phyloP scores from a whole-genome alignment of 2,329 filamentous ascomycete genomes.

The Fusarium buharicum region DNA sequence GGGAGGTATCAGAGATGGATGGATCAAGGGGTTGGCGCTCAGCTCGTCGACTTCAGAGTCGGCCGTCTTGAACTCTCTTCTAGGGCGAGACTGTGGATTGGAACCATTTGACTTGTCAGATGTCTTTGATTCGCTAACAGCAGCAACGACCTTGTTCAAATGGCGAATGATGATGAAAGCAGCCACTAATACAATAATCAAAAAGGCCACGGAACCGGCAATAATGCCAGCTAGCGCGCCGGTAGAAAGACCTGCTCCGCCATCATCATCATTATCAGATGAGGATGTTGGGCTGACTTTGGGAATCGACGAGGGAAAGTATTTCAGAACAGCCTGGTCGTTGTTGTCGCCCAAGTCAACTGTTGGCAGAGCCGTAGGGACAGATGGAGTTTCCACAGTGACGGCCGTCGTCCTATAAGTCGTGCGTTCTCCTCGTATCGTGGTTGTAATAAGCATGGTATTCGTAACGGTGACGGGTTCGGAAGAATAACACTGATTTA shows the following conservation, averaged over 20 bases:
- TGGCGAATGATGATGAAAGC: constrained; percentile 62
- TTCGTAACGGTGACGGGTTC: constrained; percentile 57
- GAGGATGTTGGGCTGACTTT: constrained; percentile 51
- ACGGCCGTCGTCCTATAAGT: constrained; percentile 55
- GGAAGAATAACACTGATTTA: constrained; percentile 60
- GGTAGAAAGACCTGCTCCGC: constrained; percentile 51
- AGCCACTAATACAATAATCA: constrained; percentile 59
- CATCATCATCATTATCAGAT: constrained; percentile 38
- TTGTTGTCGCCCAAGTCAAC: constrained; percentile 38
- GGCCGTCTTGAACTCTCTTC: constrained; percentile 53
- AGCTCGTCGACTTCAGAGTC: constrained; percentile 57
- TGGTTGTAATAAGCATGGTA: constrained; percentile 58
- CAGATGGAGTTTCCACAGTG: constrained; percentile 54
- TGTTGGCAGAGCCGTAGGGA: constrained; percentile 47
- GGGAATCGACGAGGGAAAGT: constrained; percentile 56
- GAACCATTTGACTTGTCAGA: constrained; percentile 46
- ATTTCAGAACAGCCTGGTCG: constrained; percentile 54
- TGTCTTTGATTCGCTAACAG: constrained; percentile 51
- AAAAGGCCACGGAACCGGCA: constrained; percentile 59
- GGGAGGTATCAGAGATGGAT: constrained; percentile 52
- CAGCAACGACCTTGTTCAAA: constrained; percentile 58
- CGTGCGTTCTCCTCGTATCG: constrained; percentile 51
- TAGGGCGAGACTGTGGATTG: constrained; percentile 48
- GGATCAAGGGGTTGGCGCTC: constrained; percentile 56
- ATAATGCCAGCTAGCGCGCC: constrained; percentile 64